Conservation (phyloP, 2,329 filamentous ascomycete species). For the Exutisphaerella laricina region DNA sequence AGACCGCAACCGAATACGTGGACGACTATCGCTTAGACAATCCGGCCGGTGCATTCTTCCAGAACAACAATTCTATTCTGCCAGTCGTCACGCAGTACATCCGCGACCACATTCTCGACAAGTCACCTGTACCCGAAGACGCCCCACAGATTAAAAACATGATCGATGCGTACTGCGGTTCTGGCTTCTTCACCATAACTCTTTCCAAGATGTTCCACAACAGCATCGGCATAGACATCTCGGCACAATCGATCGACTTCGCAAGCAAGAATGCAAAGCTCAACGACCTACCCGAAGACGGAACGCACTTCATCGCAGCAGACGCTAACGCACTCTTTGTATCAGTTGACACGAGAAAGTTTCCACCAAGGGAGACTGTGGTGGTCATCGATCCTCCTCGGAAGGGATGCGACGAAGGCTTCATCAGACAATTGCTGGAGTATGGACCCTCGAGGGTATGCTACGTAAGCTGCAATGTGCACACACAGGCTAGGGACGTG, state of each 20-base stretch:
- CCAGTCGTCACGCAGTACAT: constrained; percentile 81
- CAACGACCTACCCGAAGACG: constrained; percentile 63
- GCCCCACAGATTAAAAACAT: constrained; percentile 65
- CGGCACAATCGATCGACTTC: constrained; percentile 67
- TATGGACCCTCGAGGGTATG: constrained; percentile 76
- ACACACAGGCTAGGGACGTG: constrained; percentile 91
- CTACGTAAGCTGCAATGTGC: constrained; percentile 97
- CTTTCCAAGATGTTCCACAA: constrained; percentile 74
- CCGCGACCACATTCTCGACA: constrained; percentile 62
- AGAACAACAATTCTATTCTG: constrained; percentile 99
- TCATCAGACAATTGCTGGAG: constrained; percentile 70
- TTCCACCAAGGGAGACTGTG: constrained; percentile 73
- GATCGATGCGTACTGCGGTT: constrained; percentile 96
- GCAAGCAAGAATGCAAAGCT: constrained; percentile 71
- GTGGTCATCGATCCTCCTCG: constrained; percentile 96
- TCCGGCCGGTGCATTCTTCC: constrained; percentile 92
- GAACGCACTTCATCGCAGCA: constrained; percentile 80
- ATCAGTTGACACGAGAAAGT: constrained; percentile 52
- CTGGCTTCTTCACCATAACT: constrained; percentile 93
- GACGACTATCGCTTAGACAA: constrained; percentile 81
- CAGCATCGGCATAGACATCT: constrained; percentile 86
- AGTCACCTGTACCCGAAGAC: constrained; percentile 26
- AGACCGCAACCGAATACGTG: constrained; percentile 79
- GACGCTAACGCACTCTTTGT: constrained; percentile 81
- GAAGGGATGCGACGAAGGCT: constrained; percentile 85